Base-by-base conservation (phyloP, 129 eudicot genomes). In the Helianthus tuberosus region DNA sequence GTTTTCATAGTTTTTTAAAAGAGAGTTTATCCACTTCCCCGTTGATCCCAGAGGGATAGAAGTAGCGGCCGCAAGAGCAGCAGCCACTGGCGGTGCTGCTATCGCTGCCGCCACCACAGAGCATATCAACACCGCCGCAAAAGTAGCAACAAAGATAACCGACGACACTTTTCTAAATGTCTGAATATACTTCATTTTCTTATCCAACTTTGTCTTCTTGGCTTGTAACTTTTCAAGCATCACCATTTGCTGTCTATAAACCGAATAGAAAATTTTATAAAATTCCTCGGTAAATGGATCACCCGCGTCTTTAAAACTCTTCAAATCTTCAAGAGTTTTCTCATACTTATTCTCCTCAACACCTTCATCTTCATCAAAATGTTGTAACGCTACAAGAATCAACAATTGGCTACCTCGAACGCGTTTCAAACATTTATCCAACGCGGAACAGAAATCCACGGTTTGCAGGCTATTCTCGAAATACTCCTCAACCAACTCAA, bases 21-120 rank as follows among this genome's bases (percentile, higher is more conserved):
- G 92, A 20, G 91, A 84, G 65, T 88, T 87, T 1, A 91, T 88
- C 97, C 97, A 91, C 66, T 84, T 88, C 58, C 97, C 97, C 95
- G 89, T 86, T 39, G 97, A 91, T 3, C 96, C 96, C 46, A 91
- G 52, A 16, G 97, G 97, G 38, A 91, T 61, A 3, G 97, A 75
- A 1, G 87, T 54, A 6, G 96, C 92, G 2, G 97, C 97, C 6
- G 96, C 90, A 0, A 91, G 86, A 20, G 96, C 95, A 1, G 96
- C 92, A 2, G 96, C 96, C 41, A 91, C 90, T 0, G 97, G 92
- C 0, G 97, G 97, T 2, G 92, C 88, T 3, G 97, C 96, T 75
- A 91, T 81, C 43, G 96, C 96, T 0, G 97, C 97, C 5, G 96
- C 96, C 82, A 91, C 96, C 60, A 91, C 92, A 0, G 97, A 91